Percentiles rank a stretch among this genome's conserved stretches.
These are phyloP conservation scores for Alloteropsis semialata DNA, from an alignment of 176 grass and related monocot genomes.

Conservation along the genomic window DNA sequence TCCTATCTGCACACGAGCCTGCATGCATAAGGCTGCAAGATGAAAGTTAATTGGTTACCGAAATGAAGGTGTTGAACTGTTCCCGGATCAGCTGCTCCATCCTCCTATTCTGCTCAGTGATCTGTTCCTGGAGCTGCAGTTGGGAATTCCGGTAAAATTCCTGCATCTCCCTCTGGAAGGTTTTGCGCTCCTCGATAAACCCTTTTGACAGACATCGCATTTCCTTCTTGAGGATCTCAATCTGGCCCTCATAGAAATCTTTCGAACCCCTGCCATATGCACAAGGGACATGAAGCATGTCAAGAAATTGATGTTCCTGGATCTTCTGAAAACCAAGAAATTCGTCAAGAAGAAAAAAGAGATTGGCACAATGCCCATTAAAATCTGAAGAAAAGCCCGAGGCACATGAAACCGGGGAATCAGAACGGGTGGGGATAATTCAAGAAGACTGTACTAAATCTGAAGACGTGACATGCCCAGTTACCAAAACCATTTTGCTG, in stretches of 20 bases:
- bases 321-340: too few relatives aligned
- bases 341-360: too few relatives aligned
- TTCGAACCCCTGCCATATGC: background rate
- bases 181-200: background rate
- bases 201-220: slow-evolving; percentile 8
- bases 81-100: background rate
- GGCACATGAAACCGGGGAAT: too few relatives aligned
- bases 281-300: too few relatives aligned
- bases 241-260: background rate
- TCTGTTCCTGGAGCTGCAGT: background rate
- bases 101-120: background rate
- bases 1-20: slow-evolving; percentile 14
- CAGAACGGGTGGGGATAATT: too few relatives aligned
- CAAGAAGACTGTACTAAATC: too few relatives aligned
- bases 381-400: too few relatives aligned
- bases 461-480: too few relatives aligned
- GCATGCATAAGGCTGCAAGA: background rate
- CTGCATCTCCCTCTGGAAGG: background rate
- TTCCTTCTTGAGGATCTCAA: slow-evolving; percentile 35
- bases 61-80: background rate
- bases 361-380: too few relatives aligned
- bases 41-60: background rate
- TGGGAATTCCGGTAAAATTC: slow-evolving; percentile 12
- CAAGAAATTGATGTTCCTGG: too few relatives aligned
- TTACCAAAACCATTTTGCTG: too few relatives aligned